A percentile compares a stretch with the other conserved stretches of the same genome.
Evolutionary conservation across 345 rosid genomes (phyloP).

Genomic region (Syzygium jambos): DNA sequence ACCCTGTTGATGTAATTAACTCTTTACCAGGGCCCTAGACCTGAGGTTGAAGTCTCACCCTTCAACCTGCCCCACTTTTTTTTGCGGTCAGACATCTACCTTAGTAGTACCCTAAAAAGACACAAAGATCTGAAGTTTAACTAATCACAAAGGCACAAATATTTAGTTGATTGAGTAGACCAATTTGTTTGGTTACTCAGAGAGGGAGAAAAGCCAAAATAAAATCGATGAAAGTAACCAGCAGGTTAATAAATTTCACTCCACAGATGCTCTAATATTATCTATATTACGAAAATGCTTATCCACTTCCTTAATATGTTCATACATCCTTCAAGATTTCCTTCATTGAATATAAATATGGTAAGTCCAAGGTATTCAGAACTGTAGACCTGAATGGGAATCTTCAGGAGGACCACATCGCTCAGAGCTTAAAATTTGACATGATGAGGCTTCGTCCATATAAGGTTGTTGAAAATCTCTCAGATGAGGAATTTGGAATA

Average conservation of each 20-base stretch:
- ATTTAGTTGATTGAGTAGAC: neutral
- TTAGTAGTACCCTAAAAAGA: neutral
- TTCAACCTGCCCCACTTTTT: neutral
- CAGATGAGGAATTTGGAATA: constrained; percentile 50
- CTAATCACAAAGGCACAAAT: neutral
- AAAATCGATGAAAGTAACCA: neutral
- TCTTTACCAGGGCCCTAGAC: neutral
- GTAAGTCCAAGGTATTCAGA: neutral
- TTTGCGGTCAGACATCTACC: neutral
- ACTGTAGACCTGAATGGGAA: constrained; percentile 32
- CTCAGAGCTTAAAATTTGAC: constrained; percentile 22
- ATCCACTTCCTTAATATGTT: neutral
- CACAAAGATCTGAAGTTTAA: neutral
- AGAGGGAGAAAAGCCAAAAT: neutral
- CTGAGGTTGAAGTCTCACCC: neutral
- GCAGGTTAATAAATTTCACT: neutral
- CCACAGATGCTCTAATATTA: neutral
- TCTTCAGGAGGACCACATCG: constrained; percentile 19
- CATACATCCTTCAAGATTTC: neutral
- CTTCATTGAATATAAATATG: neutral
- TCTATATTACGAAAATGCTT: neutral
- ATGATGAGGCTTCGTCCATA: constrained; percentile 21
- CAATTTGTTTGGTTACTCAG: neutral
- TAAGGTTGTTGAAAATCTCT: constrained; percentile 38
- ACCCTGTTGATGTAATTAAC: neutral